Percentiles rank a stretch among this genome's conserved stretches.
Conservation (phyloP, 1,139 yeast genomes). For the Kodamaea sp. region DNA sequence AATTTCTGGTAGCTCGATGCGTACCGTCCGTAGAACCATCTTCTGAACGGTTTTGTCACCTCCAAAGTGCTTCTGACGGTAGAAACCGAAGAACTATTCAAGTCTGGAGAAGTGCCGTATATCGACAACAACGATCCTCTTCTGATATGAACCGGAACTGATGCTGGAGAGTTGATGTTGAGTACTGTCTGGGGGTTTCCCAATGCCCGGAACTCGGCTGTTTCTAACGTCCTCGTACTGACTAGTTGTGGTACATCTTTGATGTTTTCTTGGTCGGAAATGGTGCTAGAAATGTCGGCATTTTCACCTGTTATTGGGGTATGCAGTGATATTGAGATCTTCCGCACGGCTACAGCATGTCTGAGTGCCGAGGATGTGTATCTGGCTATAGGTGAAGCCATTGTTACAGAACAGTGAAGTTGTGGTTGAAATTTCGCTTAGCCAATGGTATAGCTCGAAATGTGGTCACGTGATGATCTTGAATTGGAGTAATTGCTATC, state of each 20-base stretch:
- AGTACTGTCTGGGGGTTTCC: conserved; percentile 48
- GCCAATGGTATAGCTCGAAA: too few relatives aligned
- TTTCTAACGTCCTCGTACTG: conserved; percentile 11
- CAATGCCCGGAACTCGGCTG: conserved; percentile 34
- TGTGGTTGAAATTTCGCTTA: too few relatives aligned
- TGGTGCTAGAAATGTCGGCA: conserved; percentile 11
- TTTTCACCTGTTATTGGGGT: conserved; percentile 8
- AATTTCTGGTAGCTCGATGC: conserved; percentile 45
- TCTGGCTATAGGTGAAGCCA: too few relatives aligned
- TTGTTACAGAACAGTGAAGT: too few relatives aligned
- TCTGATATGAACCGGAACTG: conserved; percentile 52
- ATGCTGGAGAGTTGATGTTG: conserved; percentile 54
- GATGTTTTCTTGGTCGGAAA: conserved; percentile 13
- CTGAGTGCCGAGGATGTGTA: conserved; percentile 2
- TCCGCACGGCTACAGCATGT: conserved; percentile 1
- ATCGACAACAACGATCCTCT: conserved; percentile 52
- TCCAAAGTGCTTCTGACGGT: conserved; percentile 33
- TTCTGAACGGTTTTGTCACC: conserved; percentile 35
- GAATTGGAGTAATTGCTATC: too few relatives aligned
- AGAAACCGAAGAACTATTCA: conserved; percentile 19
- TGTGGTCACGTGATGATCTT: too few relatives aligned
- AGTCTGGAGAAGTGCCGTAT: conserved; percentile 47
- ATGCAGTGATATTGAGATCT: conserved; percentile 7
- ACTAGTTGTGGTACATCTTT: conserved; percentile 12
- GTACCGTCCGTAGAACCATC: conserved; percentile 44